Evolutionary conservation across 257 asterid species (phyloP).

Genomic region (Scutellaria minor): DNA sequence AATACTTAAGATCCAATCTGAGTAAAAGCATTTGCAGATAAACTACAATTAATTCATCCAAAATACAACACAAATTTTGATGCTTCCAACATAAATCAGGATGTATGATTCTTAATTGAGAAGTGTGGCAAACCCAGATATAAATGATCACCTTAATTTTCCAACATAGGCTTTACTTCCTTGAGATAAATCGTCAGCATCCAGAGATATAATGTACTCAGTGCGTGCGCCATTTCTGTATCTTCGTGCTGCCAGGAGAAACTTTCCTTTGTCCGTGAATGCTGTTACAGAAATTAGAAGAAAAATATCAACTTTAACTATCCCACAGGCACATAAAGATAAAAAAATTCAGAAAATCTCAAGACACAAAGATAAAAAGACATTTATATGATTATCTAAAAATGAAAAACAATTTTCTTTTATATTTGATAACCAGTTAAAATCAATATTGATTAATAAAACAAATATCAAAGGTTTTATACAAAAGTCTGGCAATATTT

Average conservation of each 20-base stretch:
- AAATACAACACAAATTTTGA: background rate
- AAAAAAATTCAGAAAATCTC: too few relatives aligned
- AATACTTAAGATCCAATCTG: slow-evolving; percentile 3
- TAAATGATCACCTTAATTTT: slow-evolving; percentile 71
- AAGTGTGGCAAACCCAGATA: slow-evolving; percentile 15
- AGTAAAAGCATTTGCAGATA: slow-evolving; percentile 7
- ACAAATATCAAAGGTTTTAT: too few relatives aligned
- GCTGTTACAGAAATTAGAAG: slow-evolving; percentile 53
- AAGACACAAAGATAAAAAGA: too few relatives aligned
- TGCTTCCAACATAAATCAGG: slow-evolving; percentile 9
- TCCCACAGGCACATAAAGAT: too few relatives aligned
- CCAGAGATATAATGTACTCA: slow-evolving; percentile 83
- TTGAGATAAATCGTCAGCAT: slow-evolving; percentile 82
- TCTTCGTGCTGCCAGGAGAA: slow-evolving; percentile 89
- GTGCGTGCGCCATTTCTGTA: slow-evolving; percentile 78
- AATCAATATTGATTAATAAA: too few relatives aligned
- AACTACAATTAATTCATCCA: background rate
- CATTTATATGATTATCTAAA: too few relatives aligned
- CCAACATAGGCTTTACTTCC: slow-evolving; percentile 94
- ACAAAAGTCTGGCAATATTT: too few relatives aligned
- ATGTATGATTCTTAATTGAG: background rate
- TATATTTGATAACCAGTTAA: too few relatives aligned
- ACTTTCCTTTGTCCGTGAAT: slow-evolving; percentile 81
- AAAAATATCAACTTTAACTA: slow-evolving; percentile 28
- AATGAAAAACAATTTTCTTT: too few relatives aligned